Evolutionary conservation across 2,329 filamentous ascomycete species (phyloP).

Genomic region (Alternaria tenuissima): DNA sequence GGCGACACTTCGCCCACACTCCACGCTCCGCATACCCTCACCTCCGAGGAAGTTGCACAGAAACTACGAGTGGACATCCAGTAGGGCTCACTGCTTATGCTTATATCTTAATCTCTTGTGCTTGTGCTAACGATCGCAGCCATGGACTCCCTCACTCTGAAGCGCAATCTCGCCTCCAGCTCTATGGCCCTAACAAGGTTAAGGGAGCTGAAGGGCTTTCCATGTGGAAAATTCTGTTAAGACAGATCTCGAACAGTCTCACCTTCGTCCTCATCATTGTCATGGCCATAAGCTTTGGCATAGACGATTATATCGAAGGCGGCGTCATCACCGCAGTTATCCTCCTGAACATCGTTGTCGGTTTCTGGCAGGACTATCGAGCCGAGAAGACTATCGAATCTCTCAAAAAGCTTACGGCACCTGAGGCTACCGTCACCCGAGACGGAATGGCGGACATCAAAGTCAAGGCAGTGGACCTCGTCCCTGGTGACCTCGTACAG

Average conservation of each 20-base stretch:
- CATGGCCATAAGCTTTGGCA: constrained; percentile 72
- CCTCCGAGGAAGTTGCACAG: constrained; percentile 47
- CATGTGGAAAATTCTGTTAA: constrained; percentile 77
- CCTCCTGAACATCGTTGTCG: constrained; percentile 72
- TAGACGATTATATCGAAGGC: constrained; percentile 70
- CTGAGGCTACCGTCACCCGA: constrained; percentile 50
- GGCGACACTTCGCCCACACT: constrained; percentile 34
- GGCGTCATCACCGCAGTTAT: constrained; percentile 71
- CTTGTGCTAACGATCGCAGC: constrained; percentile 38
- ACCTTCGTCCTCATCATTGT: constrained; percentile 77
- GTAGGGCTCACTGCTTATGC: constrained; percentile 27
- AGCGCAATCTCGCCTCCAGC: constrained; percentile 69
- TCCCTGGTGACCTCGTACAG: constrained; percentile 52
- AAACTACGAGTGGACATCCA: constrained; percentile 47
- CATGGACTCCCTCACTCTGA: constrained; percentile 71
- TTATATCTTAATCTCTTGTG: not conserved
- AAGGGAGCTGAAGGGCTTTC: constrained; percentile 75
- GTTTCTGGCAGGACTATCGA: constrained; percentile 62
- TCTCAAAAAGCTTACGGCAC: constrained; percentile 51
- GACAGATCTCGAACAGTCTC: constrained; percentile 79
- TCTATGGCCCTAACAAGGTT: constrained; percentile 75
- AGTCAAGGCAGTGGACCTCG: constrained; percentile 49
- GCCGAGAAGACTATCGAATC: constrained; percentile 54
- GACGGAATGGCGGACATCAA: constrained; percentile 45
- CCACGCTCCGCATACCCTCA: constrained; percentile 48